Base-by-base conservation (phyloP, 2,329 filamentous ascomycete genomes). In the Aspergillus fischeri region DNA sequence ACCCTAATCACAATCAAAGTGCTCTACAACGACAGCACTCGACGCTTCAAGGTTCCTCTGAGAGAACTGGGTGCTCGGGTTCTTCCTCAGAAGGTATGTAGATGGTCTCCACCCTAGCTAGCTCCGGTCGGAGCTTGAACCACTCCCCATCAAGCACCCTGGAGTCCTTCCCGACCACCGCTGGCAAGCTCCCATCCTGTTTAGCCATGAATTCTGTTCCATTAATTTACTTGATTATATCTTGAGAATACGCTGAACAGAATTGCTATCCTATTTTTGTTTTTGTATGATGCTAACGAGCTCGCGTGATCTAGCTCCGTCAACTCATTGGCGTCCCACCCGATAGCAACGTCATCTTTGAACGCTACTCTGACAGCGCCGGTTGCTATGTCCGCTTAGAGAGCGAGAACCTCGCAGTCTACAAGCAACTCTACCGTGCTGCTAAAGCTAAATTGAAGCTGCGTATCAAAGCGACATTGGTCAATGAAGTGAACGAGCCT, bases 381-480 rank as follows among this genome's bases (percentile, higher is more conserved):
- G 88, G 83, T 49, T 81, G 86, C 63, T 97, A 89, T 75, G 84
- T 97, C 63, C 81, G 84, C 48, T 87, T 99, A 59, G 89, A 96
- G 73, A 80, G 86, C 60, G 81, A 81, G 71, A 95, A 96, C 70
- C 77, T 84, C 8, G 82, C 90, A 49, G 90, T 96, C 69, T 99
- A 96, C 82, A 97, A 97, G 81, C 94, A 97, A 73, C 87, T 99
- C 45, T 93, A 94, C 73, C 89, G 94, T 68, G 94, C 94, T 64
- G 94, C 94, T 63, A 99, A 97, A 81, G 94, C 94, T 41, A 99
- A 99, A 83, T 86, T 92, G 64, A 99, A 97, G 86, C 87, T 99
- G 66, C 92, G 94, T 76, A 84, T 99, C 58, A 90, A 86, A 64
- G 88, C 90, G 41, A 87, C 84, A 17, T 68, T 82, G 35, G 71